phyloP scores from a whole-genome alignment of 1,139 yeast genomes.

The Ogataea hybrid region DNA sequence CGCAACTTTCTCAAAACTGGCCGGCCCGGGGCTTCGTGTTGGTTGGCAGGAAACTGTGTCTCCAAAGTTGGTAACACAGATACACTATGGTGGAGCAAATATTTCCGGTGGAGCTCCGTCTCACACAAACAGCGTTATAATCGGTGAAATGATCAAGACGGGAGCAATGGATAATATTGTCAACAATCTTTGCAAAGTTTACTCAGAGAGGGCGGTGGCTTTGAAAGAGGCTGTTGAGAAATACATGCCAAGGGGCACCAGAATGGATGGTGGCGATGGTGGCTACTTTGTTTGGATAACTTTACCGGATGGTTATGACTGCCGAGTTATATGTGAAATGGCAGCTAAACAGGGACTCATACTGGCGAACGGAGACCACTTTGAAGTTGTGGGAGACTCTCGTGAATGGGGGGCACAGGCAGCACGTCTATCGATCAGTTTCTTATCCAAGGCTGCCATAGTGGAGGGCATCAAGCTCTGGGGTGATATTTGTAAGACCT shows the following conservation, averaged over 20 bases:
- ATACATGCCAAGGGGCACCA: slow-evolving; percentile 53
- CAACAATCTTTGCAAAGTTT: slow-evolving; percentile 40
- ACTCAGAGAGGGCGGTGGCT: slow-evolving; percentile 45
- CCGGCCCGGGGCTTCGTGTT: slow-evolving; percentile 85
- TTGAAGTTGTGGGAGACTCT: slow-evolving; percentile 65
- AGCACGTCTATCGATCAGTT: slow-evolving; percentile 62
- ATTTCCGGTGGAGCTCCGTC: slow-evolving; percentile 85
- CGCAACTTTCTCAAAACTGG: slow-evolving; percentile 76
- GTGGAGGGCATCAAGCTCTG: slow-evolving; percentile 55
- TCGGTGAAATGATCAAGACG: slow-evolving; percentile 55
- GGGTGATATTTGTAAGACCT: slow-evolving; percentile 48
- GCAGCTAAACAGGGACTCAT: slow-evolving; percentile 47
- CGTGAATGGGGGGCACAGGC: slow-evolving; percentile 56
- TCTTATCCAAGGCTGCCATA: slow-evolving; percentile 47
- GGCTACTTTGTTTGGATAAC: slow-evolving; percentile 88
- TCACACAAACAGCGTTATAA: slow-evolving; percentile 66
- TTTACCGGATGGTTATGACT: slow-evolving; percentile 50
- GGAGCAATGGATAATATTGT: slow-evolving; percentile 50
- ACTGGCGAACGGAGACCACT: slow-evolving; percentile 67
- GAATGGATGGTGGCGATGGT: slow-evolving; percentile 65
- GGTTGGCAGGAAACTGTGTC: slow-evolving; percentile 85
- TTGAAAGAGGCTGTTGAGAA: slow-evolving; percentile 40
- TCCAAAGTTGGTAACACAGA: slow-evolving; percentile 50
- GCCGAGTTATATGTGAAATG: slow-evolving; percentile 40
- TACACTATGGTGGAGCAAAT: slow-evolving; percentile 75